Evolutionary conservation across 139 green algal genomes (phyloP).

Genomic region (Pycnococcus provasolii): DNA sequence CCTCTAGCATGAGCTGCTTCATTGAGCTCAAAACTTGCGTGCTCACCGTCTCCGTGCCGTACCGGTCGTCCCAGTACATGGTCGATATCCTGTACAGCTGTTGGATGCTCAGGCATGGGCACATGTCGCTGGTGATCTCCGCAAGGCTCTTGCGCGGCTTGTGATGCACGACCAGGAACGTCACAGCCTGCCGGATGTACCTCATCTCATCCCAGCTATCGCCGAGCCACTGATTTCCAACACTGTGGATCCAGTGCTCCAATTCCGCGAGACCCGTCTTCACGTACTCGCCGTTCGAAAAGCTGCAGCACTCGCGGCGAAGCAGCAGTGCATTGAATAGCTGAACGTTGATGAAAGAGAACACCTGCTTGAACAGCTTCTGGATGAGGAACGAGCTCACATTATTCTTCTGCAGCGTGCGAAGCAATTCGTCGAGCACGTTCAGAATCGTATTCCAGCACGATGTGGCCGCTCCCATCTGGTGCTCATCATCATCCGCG

Average conservation of each 20-base stretch:
- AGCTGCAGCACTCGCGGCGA: conserved; percentile 96
- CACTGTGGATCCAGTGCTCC: conserved; percentile 79
- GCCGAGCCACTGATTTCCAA: conserved; percentile 53
- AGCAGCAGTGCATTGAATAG: conserved; percentile 99
- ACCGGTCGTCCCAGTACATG: conserved; percentile 90
- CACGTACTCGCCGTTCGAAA: conserved; percentile 98
- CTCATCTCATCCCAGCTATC: conserved; percentile 85
- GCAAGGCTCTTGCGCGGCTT: conserved; percentile 92
- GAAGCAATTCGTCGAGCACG: conserved; percentile 69
- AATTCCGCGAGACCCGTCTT: conserved; percentile 87
- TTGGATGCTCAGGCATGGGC: conserved; percentile 67
- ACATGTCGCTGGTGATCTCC: conserved; percentile 94
- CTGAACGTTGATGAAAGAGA: conserved; percentile 92
- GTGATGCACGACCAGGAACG: conserved; percentile 88
- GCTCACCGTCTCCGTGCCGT: conserved; percentile 91
- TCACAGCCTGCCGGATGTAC: conserved; percentile 91
- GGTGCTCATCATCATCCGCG: background rate
- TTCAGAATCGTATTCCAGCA: conserved; percentile 81
- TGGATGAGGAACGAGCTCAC: conserved; percentile 82
- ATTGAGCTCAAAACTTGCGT: conserved; percentile 58
- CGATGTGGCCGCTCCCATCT: conserved; percentile 12
- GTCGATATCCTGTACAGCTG: conserved; percentile 98
- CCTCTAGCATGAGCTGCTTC: conserved; percentile 84
- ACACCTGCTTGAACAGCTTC: conserved; percentile 49
- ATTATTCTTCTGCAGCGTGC: conserved; percentile 59